These are phyloP conservation scores for Cyclostephanos tholiformis DNA, from an alignment of 108 stramenopile species.

Conservation along the genomic window DNA sequence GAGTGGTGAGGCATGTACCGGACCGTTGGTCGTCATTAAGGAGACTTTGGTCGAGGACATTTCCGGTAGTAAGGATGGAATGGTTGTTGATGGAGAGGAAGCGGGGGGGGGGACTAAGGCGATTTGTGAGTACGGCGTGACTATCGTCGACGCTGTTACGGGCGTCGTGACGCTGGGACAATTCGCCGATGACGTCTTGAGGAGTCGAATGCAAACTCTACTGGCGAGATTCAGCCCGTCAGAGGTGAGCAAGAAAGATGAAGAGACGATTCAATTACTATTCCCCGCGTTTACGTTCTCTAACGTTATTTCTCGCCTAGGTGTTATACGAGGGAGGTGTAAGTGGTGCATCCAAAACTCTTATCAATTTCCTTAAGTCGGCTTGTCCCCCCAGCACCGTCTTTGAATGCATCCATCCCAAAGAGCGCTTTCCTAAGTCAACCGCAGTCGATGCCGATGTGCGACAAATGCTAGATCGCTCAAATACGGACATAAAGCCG, in stretches of 20 bases:
- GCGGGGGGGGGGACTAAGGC: conserved; percentile 55
- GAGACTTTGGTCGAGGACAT: conserved; percentile 54
- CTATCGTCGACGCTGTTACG: conserved; percentile 88
- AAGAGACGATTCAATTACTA: neutral
- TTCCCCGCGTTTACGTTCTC: neutral
- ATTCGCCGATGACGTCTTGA: conserved; percentile 95
- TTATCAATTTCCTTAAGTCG: conserved; percentile 52
- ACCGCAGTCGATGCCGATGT: conserved; percentile 65
- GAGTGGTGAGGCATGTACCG: conserved; percentile 32
- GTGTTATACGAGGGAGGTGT: conserved; percentile 57
- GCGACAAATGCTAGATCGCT: conserved; percentile 59
- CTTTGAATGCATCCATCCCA: conserved; percentile 53
- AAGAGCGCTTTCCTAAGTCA: conserved; percentile 74
- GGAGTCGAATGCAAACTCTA: conserved; percentile 93
- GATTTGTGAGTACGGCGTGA: conserved; percentile 93
- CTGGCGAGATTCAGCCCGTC: conserved; percentile 81
- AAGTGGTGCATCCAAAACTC: conserved; percentile 57
- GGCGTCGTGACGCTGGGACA: conserved; percentile 91
- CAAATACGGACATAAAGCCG: conserved; percentile 57
- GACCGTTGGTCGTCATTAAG: conserved; percentile 85
- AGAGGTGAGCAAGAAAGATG: conserved; percentile 63
- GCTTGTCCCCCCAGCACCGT: conserved; percentile 31
- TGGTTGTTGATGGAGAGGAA: conserved; percentile 6
- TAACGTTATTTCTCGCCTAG: conserved; percentile 18
- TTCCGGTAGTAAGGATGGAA: conserved; percentile 1